Conservation (phyloP, 306 rosid genomes). For the Prunus davidiana region DNA sequence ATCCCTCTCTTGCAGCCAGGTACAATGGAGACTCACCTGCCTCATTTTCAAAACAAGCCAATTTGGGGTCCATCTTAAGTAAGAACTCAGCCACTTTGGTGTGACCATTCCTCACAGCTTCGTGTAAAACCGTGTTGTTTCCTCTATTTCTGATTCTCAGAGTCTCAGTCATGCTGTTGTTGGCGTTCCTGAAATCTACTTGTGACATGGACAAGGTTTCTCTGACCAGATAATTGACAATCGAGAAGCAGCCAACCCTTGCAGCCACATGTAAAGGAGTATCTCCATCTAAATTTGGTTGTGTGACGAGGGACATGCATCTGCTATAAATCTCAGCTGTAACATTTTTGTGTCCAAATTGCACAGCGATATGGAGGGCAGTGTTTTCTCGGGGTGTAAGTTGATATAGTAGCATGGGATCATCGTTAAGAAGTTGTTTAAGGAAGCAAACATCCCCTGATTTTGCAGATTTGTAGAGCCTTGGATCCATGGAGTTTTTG, state of each 20-base stretch:
- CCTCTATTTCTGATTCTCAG: background rate
- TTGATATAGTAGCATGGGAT: background rate
- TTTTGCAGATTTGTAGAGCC: conserved; percentile 8
- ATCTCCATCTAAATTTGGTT: background rate
- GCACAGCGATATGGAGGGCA: background rate
- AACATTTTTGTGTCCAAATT: background rate
- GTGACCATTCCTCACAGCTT: background rate
- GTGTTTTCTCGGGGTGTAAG: background rate
- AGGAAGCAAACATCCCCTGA: background rate
- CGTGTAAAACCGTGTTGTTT: background rate
- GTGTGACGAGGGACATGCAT: background rate
- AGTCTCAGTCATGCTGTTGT: background rate
- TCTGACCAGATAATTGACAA: background rate
- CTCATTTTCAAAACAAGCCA: background rate
- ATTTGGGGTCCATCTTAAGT: background rate
- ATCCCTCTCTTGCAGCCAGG: conserved; percentile 2
- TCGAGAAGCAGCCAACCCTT: background rate
- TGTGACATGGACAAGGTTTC: background rate
- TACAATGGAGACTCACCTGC: conserved; percentile 2
- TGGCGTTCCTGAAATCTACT: background rate
- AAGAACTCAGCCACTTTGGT: background rate
- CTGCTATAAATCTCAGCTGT: background rate
- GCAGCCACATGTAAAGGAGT: background rate
- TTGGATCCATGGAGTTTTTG: background rate
- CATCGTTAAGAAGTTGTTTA: background rate